A percentile compares a stretch with the other conserved stretches of the same genome.
These are phyloP conservation scores for Dictyostelium firmibasis DNA, from an alignment of 78 protist species.

Conservation along the genomic window DNA sequence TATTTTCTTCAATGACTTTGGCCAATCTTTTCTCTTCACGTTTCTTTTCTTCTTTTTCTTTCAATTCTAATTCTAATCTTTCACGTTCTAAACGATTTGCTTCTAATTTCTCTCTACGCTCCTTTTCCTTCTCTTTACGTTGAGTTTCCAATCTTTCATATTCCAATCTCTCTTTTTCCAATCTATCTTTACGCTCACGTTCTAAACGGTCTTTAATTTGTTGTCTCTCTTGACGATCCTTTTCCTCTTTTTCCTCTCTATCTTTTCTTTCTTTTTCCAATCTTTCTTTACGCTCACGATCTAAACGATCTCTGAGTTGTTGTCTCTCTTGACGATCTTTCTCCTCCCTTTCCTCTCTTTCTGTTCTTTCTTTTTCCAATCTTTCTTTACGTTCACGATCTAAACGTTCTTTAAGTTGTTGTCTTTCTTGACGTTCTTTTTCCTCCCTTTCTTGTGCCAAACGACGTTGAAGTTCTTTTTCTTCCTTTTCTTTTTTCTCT, in stretches of 20 bases:
- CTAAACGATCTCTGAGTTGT: not conserved
- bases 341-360: not conserved
- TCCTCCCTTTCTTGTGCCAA: not conserved
- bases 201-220: not conserved
- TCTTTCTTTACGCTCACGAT: slow-evolving; percentile 8
- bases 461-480: not conserved
- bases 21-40: not conserved
- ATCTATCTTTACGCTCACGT: not conserved
- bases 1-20: not conserved
- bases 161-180: not conserved
- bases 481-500: not conserved
- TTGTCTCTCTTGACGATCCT: not conserved
- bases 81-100: not conserved
- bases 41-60: not conserved
- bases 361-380: slow-evolving; percentile 29
- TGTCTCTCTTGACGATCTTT: not conserved
- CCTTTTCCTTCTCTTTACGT: not conserved
- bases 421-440: slow-evolving; percentile 9
- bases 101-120: not conserved
- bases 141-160: not conserved
- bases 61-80: not conserved
- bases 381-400: not conserved
- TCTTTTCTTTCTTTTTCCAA: slow-evolving; percentile 22
- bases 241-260: slow-evolving; percentile 12
- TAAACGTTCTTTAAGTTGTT: not conserved